These are phyloP conservation scores for Tulasnella sp. DNA, from an alignment of 768 basidiomycete species.

Conservation along the genomic window DNA sequence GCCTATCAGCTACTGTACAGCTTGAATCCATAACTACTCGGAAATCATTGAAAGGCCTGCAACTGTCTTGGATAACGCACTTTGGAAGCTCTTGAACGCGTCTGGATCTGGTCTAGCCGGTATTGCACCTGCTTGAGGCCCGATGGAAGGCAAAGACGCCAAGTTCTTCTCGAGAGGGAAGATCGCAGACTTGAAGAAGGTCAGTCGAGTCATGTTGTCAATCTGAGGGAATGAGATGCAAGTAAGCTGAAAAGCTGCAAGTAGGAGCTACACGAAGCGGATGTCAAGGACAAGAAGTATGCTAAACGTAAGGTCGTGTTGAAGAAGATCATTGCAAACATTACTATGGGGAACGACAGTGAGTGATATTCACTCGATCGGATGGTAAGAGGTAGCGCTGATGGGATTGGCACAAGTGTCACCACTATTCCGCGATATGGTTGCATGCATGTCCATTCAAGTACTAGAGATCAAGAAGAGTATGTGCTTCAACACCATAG, in stretches of 20 bases:
- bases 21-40: background rate
- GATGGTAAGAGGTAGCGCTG: slow-evolving; percentile 20
- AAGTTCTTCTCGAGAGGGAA: slow-evolving; percentile 89
- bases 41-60: slow-evolving; percentile 2
- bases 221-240: slow-evolving; percentile 17
- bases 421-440: slow-evolving; percentile 86
- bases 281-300: slow-evolving; percentile 94
- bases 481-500: slow-evolving; percentile 31
- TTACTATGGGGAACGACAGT: slow-evolving; percentile 99
- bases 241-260: slow-evolving; percentile 42
- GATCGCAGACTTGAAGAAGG: slow-evolving; percentile 53
- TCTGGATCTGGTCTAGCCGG: slow-evolving; percentile 30
- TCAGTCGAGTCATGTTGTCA: background rate
- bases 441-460: slow-evolving; percentile 90
- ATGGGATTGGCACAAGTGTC: slow-evolving; percentile 53
- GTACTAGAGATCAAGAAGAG: slow-evolving; percentile 98
- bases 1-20: background rate
- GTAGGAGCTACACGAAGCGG: slow-evolving; percentile 87
- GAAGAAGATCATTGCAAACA: slow-evolving; percentile 98
- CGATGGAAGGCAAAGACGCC: slow-evolving; percentile 40
- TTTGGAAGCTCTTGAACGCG: slow-evolving; percentile 30
- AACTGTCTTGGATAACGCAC: background rate
- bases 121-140: background rate
- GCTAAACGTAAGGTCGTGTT: slow-evolving; percentile 85
- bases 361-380: slow-evolving; percentile 31